phyloP scores from a whole-genome alignment of 2,329 filamentous ascomycete species.

The Cladophialophora psammophila region DNA sequence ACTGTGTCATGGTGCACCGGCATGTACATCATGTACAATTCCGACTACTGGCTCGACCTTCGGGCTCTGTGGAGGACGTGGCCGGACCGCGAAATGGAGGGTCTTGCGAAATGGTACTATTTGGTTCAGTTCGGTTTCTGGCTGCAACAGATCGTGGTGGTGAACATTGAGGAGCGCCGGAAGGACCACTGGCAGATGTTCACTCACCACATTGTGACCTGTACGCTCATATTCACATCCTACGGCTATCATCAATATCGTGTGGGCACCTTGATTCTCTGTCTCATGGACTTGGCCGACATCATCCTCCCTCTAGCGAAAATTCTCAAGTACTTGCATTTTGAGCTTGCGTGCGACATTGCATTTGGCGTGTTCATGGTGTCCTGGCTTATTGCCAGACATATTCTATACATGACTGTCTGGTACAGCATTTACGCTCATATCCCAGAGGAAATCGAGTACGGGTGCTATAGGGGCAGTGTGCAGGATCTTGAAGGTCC shows the following conservation, averaged over 20 bases:
- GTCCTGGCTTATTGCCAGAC: conserved; percentile 82
- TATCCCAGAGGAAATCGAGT: conserved; percentile 66
- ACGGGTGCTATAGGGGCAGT: conserved; percentile 74
- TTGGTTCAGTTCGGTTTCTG: conserved; percentile 90
- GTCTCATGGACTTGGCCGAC: conserved; percentile 93
- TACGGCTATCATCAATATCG: conserved; percentile 88
- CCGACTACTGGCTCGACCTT: conserved; percentile 79
- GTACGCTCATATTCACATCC: conserved; percentile 76
- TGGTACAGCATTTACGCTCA: conserved; percentile 83
- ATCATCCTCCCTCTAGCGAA: conserved; percentile 91
- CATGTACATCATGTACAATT: conserved; percentile 80
- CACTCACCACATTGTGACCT: conserved; percentile 90
- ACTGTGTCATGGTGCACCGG: conserved; percentile 81
- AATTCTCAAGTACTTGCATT: conserved; percentile 88
- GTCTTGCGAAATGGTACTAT: conserved; percentile 85
- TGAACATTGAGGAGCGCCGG: conserved; percentile 90
- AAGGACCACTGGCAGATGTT: conserved; percentile 99
- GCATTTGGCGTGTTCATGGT: conserved; percentile 86
- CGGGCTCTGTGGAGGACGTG: conserved; percentile 82
- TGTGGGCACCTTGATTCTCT: conserved; percentile 86
- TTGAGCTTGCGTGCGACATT: conserved; percentile 76
- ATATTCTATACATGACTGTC: conserved; percentile 78
- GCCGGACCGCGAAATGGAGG: conserved; percentile 77
- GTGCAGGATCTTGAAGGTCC: conserved; percentile 64
- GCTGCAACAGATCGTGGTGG: conserved; percentile 91